Conservation (phyloP, 164 flowering plant genomes). For the Annona squamosa region DNA sequence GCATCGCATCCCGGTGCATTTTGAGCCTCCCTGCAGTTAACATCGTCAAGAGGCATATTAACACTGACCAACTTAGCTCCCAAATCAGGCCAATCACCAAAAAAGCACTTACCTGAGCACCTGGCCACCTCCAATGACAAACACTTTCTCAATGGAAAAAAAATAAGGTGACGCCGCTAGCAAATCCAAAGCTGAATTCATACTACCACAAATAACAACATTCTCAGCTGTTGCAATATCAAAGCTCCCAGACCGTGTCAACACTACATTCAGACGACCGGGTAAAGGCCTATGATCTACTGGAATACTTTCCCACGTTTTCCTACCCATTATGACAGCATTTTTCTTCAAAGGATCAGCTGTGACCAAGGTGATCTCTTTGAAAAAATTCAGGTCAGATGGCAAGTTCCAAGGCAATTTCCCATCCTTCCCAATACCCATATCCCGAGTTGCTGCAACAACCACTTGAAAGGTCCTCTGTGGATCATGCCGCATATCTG, state of each 20-base stretch:
- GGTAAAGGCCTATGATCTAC: constrained; percentile 63
- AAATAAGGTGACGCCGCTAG: constrained; percentile 75
- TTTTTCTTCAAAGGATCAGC: constrained; percentile 71
- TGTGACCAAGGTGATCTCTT: constrained; percentile 59
- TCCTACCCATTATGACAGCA: constrained; percentile 95
- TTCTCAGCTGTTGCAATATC: constrained; percentile 74
- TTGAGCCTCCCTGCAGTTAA: constrained; percentile 59
- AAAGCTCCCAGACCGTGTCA: constrained; percentile 80
- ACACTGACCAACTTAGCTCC: neutral
- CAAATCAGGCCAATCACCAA: neutral
- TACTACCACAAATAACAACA: constrained; percentile 81
- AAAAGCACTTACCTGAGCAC: constrained; percentile 43
- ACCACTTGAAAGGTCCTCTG: constrained; percentile 79
- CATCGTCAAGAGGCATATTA: neutral
- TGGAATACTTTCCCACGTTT: constrained; percentile 97
- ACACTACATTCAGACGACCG: constrained; percentile 87
- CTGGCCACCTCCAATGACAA: constrained; percentile 91
- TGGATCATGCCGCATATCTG: constrained; percentile 24
- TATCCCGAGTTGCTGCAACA: constrained; percentile 72
- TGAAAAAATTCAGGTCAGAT: constrained; percentile 76
- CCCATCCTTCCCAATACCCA: constrained; percentile 96
- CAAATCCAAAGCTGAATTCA: constrained; percentile 69
- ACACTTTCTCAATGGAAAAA: constrained; percentile 77
- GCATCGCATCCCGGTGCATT: constrained; percentile 83
- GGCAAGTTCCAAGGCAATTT: constrained; percentile 87